Evolutionary conservation across 257 asterid species (phyloP), one percentile per base, ranked within the genome.

Genomic region (Voacanga thouarsii): DNA sequence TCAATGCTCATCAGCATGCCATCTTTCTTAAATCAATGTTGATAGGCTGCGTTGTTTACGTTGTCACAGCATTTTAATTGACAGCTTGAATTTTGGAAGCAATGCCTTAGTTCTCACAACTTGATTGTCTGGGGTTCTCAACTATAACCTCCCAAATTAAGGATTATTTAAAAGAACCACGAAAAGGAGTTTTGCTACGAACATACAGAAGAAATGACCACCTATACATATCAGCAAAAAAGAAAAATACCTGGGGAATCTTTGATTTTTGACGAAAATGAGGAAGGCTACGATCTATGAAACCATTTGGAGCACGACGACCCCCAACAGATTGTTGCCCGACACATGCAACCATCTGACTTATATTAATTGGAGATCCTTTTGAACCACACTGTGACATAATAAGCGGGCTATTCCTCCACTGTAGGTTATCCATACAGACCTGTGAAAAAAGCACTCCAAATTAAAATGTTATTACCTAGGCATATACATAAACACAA

Each of bases 371-470:
- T 26, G 93, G 96, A 82, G 98, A 93, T 82, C 99, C 99, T 87
- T 95, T 95, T 80, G 99, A 95, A 83, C 99, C 99, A 89, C 99
- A 95, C 63, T 90, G 96, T 44, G 98, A 93, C 99, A 95, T 95
- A 68, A 95, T 95, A 44, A 95, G 82, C 77, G 99, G 97, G 82
- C 98, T 93, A 79, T 95, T 95, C 92, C 98, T 90, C 99, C 99
- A 95, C 78, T 90, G 76, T 69, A 91, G 87, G 80, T 90, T 87
- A 39, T 63, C 77, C 97, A 93, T 88, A 82, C 98, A 93, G 64
- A 88, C 96, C 99, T 95, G 84, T 67, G 75, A 79, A 82, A 81
- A 74, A 41, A 77, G 45, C 55, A 71, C 26, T 72, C 33, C 66
- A 75, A 70, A 16, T 44, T 15, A 69, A 51, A 49, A 61, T 6